Evolutionary conservation across 176 grass and related monocot genomes (phyloP).

Genomic region (Guadua angustifolia): DNA sequence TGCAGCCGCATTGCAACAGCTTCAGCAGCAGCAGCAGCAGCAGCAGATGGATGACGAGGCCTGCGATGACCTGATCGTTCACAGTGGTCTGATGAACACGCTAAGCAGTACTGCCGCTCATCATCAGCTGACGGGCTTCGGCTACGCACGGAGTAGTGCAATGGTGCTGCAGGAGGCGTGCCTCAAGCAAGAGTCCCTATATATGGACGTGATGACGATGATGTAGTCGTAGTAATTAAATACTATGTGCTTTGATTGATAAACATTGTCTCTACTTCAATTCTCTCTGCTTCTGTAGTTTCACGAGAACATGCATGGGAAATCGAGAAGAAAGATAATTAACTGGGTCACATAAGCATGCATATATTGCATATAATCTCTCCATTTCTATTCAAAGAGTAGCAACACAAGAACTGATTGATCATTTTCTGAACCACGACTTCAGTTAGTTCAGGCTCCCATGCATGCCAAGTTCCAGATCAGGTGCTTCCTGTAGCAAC

Average conservation of each 20-base stretch:
- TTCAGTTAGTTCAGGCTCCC: background rate
- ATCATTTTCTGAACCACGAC: background rate
- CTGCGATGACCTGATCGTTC: background rate
- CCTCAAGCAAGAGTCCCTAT: conserved; percentile 68
- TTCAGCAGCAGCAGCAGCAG: conserved; percentile 11
- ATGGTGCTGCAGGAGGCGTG: conserved; percentile 53
- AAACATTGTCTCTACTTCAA: background rate
- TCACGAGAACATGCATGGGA: background rate
- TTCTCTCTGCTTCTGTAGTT: conserved; percentile 40
- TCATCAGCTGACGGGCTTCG: conserved; percentile 7
- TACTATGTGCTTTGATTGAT: background rate
- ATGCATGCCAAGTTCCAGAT: background rate
- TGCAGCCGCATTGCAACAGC: background rate
- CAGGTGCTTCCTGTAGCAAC: background rate
- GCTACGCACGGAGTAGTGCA: background rate
- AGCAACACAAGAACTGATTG: background rate
- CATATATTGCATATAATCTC: background rate
- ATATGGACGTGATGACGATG: conserved; percentile 45
- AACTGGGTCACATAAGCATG: background rate
- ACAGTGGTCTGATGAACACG: conserved; percentile 20
- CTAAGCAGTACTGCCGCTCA: background rate
- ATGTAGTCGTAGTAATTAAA: background rate
- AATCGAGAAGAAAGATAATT: conserved; percentile 12
- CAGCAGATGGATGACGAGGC: conserved; percentile 1
- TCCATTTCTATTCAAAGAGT: background rate